These are phyloP conservation scores for Clarireedia paspali DNA, from an alignment of 2,329 filamentous ascomycete genomes.

Conservation along the genomic window DNA sequence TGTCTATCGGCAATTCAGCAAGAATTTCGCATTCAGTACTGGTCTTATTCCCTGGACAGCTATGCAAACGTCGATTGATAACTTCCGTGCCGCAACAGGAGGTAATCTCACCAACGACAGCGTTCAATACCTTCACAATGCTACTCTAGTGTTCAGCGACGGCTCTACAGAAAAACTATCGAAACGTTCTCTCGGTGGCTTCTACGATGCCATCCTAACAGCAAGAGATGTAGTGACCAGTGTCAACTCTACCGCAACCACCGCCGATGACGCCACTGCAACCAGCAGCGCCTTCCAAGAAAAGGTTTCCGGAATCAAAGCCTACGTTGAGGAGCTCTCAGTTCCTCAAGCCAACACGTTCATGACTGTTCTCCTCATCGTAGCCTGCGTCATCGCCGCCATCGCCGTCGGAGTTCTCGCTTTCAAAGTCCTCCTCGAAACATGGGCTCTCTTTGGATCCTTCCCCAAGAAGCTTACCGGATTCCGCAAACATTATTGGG, in stretches of 20 bases:
- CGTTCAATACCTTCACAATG: constrained; percentile 65
- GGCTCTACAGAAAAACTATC: constrained; percentile 42
- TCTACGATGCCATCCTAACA: constrained; percentile 39
- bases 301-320: constrained; percentile 68
- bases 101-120: constrained; percentile 80
- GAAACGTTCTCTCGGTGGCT: constrained; percentile 43
- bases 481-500: constrained; percentile 97
- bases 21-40: constrained; percentile 90
- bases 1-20: constrained; percentile 81
- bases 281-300: constrained; percentile 33
- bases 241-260: constrained; percentile 32
- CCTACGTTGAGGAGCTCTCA: constrained; percentile 72
- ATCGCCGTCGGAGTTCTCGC: constrained; percentile 83
- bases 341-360: constrained; percentile 89
- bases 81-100: constrained; percentile 71
- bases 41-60: constrained; percentile 76
- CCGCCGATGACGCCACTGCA: constrained; percentile 6
- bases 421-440: constrained; percentile 84
- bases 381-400: constrained; percentile 75
- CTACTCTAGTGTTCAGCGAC: constrained; percentile 64
- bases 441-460: constrained; percentile 81
- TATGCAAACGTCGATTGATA: constrained; percentile 77
- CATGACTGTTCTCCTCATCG: constrained; percentile 87
- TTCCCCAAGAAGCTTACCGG: constrained; percentile 73
- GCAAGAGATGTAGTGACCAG: constrained; percentile 46